A percentile compares a stretch with the other conserved stretches of the same genome.
Evolutionary conservation across 129 eudicot species (phyloP).

Genomic region (Tagetes erecta): DNA sequence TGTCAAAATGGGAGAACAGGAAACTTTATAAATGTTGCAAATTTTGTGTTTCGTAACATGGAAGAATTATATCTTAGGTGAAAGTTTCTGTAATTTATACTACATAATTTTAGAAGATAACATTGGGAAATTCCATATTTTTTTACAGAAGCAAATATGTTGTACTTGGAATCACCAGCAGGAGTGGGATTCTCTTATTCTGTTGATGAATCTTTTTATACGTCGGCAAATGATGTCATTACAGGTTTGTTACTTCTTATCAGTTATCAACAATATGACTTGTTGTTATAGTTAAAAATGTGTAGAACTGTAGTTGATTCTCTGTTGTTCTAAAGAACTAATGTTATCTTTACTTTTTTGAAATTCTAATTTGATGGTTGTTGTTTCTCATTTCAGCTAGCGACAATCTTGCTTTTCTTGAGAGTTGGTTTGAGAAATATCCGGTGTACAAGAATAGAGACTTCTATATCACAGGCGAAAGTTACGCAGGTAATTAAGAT

Average conservation of each 20-base stretch:
- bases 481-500: conserved; percentile 82
- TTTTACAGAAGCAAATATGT: conserved; percentile 78
- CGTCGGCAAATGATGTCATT: conserved; percentile 46
- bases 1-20: not conserved
- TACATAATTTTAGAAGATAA: conserved; percentile 20
- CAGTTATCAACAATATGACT: not conserved
- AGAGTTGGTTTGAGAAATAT: conserved; percentile 62
- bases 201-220: conserved; percentile 55
- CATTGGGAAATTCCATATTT: not conserved
- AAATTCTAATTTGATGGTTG: not conserved
- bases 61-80: not conserved
- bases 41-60: not conserved
- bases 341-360: conserved; percentile 16
- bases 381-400: conserved; percentile 43
- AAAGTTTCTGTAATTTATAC: not conserved
- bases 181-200: conserved; percentile 94
- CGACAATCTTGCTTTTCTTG: conserved; percentile 70
- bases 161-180: conserved; percentile 91
- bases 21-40: not conserved
- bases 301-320: not conserved
- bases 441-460: conserved; percentile 66
- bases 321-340: conserved; percentile 1
- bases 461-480: conserved; percentile 72
- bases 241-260: conserved; percentile 54
- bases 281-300: not conserved